These are phyloP conservation scores for Zea mays DNA, from an alignment of 176 grass and related monocot genomes.

Conservation along the genomic window DNA sequence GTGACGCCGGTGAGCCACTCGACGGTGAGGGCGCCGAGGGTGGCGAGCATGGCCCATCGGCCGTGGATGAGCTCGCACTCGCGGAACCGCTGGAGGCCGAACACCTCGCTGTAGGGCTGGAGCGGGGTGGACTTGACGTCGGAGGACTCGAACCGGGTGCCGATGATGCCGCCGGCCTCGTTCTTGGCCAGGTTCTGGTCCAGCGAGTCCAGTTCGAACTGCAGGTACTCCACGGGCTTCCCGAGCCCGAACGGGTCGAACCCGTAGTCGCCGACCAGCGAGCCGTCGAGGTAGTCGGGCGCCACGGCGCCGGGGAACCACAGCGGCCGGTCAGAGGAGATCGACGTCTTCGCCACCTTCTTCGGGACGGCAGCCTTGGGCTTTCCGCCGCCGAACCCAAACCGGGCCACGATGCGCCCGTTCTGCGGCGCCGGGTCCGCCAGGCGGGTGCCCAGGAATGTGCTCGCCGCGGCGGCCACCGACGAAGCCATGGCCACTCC, in stretches of 20 bases:
- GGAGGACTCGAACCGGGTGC: slow-evolving; percentile 70
- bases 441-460: slow-evolving; percentile 82
- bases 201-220: slow-evolving; percentile 86
- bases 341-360: slow-evolving; percentile 39
- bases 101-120: slow-evolving; percentile 95
- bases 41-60: slow-evolving; percentile 97
- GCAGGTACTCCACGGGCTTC: slow-evolving; percentile 97
- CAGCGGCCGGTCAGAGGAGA: slow-evolving; percentile 63
- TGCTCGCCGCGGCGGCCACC: slow-evolving; percentile 71
- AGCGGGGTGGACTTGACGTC: slow-evolving; percentile 83
- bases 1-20: slow-evolving; percentile 98
- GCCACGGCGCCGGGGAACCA: slow-evolving; percentile 83
- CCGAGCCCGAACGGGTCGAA: slow-evolving; percentile 93
- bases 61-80: slow-evolving; percentile 99
- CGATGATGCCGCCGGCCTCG: slow-evolving; percentile 60
- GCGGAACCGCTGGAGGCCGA: slow-evolving; percentile 93
- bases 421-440: slow-evolving; percentile 48
- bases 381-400: slow-evolving; percentile 48
- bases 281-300: slow-evolving; percentile 84
- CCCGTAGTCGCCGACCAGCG: slow-evolving; percentile 83
- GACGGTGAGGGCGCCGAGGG: slow-evolving; percentile 86
- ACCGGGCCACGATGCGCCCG: slow-evolving; percentile 69
- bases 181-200: slow-evolving; percentile 99
- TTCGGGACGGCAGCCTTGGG: not conserved
- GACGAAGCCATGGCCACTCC: slow-evolving; percentile 57